phyloP scores from a whole-genome alignment of 192 early-diverging fungal species.

The Dispira parvispora region DNA sequence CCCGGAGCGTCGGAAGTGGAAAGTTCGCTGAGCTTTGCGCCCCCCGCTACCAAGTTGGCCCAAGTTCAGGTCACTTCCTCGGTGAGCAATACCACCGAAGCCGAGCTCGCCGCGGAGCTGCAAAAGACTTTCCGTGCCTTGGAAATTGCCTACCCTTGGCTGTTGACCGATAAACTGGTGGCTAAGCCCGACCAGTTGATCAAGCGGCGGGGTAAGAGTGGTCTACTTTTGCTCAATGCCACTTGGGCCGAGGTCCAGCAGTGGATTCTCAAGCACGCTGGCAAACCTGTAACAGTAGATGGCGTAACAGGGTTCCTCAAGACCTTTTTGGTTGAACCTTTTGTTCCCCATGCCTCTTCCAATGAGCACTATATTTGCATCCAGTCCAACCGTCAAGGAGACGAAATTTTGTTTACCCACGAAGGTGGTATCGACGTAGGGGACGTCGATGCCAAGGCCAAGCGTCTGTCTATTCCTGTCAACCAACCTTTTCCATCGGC shows the following conservation, averaged over 20 bases:
- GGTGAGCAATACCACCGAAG: slow-evolving; percentile 28
- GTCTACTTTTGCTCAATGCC: slow-evolving; percentile 80
- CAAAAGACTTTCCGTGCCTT: slow-evolving; percentile 40
- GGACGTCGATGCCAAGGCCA: slow-evolving; percentile 95
- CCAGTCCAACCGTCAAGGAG: slow-evolving; percentile 87
- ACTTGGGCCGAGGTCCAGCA: slow-evolving; percentile 72
- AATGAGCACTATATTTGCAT: slow-evolving; percentile 97
- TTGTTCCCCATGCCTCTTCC: slow-evolving; percentile 77
- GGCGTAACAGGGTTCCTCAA: slow-evolving; percentile 68
- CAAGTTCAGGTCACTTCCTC: slow-evolving; percentile 54
- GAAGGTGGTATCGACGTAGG: slow-evolving; percentile 98
- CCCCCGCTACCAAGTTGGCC: slow-evolving; percentile 58
- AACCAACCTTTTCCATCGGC: slow-evolving; percentile 52
- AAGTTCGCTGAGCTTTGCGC: slow-evolving; percentile 41
- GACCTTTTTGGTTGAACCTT: slow-evolving; percentile 91
- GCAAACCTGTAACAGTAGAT: slow-evolving; percentile 69
- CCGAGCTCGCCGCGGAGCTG: slow-evolving; percentile 45
- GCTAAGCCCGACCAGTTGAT: slow-evolving; percentile 98
- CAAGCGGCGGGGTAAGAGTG: slow-evolving; percentile 94
- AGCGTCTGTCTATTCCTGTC: slow-evolving; percentile 70
- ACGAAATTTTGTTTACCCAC: slow-evolving; percentile 93
- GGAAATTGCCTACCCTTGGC: slow-evolving; percentile 74
- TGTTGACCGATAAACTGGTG: slow-evolving; percentile 66
- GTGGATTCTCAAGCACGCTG: slow-evolving; percentile 86
- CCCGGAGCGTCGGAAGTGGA: slow-evolving; percentile 21